Conservation (phyloP, 768 basidiomycete genomes). For the Phylloporus sp. region DNA sequence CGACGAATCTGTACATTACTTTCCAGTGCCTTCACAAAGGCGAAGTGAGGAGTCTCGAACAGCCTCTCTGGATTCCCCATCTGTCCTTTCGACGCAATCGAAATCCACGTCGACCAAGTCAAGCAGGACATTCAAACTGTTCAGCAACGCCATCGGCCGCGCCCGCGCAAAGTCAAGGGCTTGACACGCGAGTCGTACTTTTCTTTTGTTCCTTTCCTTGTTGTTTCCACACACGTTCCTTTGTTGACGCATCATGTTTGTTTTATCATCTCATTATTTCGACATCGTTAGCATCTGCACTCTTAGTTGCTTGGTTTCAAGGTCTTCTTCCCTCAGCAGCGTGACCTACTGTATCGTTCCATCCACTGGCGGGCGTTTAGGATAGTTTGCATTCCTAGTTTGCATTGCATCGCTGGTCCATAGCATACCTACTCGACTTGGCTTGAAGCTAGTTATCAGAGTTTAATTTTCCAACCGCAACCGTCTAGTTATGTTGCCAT, state of each 20-base stretch:
- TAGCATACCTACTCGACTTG: neutral
- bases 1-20: conserved; percentile 30
- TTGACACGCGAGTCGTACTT: conserved; percentile 4
- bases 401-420: neutral
- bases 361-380: neutral
- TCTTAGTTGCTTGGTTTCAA: neutral
- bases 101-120: conserved; percentile 22
- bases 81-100: conserved; percentile 21
- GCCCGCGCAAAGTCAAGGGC: conserved; percentile 20
- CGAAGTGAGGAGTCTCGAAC: conserved; percentile 26
- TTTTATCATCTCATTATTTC: conserved; percentile 19
- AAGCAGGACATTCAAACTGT: conserved; percentile 14
- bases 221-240: conserved; percentile 5
- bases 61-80: conserved; percentile 28
- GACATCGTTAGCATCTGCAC: conserved; percentile 4
- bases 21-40: conserved; percentile 31
- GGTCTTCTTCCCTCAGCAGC: neutral
- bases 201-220: no score
- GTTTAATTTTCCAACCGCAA: conserved; percentile 13
- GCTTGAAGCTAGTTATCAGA: neutral
- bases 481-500: conserved; percentile 8
- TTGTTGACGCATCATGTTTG: conserved; percentile 10
- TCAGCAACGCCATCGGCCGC: conserved; percentile 18
- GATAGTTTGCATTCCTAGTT: conserved; percentile 1
- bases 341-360: conserved; percentile 16